A percentile compares a stretch with the other conserved stretches of the same genome.
These are phyloP conservation scores for Eucalyptus cladocalyx DNA, from an alignment of 345 rosid genomes.

Conservation along the genomic window DNA sequence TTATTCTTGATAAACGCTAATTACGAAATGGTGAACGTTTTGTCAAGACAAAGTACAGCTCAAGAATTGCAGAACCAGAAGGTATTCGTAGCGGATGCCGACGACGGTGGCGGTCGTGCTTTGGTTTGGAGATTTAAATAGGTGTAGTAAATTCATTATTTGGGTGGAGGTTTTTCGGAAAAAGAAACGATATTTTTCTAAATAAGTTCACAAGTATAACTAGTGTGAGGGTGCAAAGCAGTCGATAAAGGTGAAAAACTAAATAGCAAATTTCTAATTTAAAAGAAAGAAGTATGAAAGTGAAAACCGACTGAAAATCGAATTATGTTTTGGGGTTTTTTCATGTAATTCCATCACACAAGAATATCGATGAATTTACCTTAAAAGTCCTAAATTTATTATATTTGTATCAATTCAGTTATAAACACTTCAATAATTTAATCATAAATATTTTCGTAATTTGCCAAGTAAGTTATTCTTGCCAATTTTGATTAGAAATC, in stretches of 20 bases:
- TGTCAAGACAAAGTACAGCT: background rate
- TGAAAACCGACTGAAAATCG: accelerated
- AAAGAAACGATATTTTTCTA: background rate
- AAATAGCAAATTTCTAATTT: background rate
- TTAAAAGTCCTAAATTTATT: too few species aligned
- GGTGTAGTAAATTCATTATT: background rate
- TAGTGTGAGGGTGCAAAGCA: background rate
- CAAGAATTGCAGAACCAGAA: background rate
- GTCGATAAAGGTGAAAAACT: background rate
- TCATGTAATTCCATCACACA: background rate
- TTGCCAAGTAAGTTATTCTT: accelerated
- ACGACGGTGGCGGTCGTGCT: background rate
- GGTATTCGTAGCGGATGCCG: background rate
- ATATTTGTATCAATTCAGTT: accelerated
- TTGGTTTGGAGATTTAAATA: accelerated
- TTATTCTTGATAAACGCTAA: background rate
- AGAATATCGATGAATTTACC: accelerated
- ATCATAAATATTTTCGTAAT: too few species aligned
- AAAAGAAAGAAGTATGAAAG: background rate
- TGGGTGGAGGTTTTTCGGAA: background rate
- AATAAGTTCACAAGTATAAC: background rate
- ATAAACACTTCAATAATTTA: too few species aligned
- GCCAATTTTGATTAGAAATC: accelerated
- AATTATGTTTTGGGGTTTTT: background rate
- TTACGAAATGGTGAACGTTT: background rate